Percentiles rank a stretch among this genome's conserved stretches.
Conservation (phyloP, 352 stramenopile genomes). For the Saprolegnia parasitica region DNA sequence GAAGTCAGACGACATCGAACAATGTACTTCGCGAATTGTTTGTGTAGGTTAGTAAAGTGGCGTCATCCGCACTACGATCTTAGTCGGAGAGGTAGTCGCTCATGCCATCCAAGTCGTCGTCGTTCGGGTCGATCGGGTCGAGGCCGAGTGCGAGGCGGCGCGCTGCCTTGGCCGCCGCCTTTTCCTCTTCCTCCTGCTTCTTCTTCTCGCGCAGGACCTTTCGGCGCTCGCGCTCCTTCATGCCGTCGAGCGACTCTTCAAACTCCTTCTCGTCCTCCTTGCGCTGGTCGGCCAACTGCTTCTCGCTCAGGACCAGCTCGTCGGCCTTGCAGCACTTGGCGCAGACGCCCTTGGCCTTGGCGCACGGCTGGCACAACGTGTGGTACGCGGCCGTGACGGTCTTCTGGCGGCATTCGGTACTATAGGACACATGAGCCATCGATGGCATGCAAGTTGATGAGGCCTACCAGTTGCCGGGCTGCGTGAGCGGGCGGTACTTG, state of each 20-base stretch:
- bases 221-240: slow-evolving; percentile 76
- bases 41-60: too few species aligned
- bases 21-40: too few species aligned
- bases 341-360: slow-evolving; percentile 82
- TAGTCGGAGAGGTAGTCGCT: slow-evolving; percentile 34
- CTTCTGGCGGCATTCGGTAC: slow-evolving; percentile 90
- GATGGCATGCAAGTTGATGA: neutral
- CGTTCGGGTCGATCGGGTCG: slow-evolving; percentile 46
- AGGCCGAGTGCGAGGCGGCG: slow-evolving; percentile 24
- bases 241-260: slow-evolving; percentile 37
- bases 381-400: slow-evolving; percentile 93
- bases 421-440: slow-evolving; percentile 31
- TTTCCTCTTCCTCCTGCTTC: slow-evolving; percentile 35
- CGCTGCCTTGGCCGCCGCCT: slow-evolving; percentile 23
- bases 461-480: slow-evolving; percentile 87
- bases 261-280: slow-evolving; percentile 39
- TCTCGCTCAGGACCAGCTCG: slow-evolving; percentile 57
- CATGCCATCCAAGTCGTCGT: slow-evolving; percentile 53
- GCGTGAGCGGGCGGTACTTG: slow-evolving; percentile 97
- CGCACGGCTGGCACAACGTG: slow-evolving; percentile 88
- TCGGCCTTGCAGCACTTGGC: slow-evolving; percentile 82
- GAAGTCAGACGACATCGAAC: too few species aligned
- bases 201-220: slow-evolving; percentile 63
- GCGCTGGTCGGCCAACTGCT: slow-evolving; percentile 39
- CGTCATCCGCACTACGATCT: neutral